A percentile compares a stretch with the other conserved stretches of the same genome.
phyloP scores from a whole-genome alignment of 768 basidiomycete genomes.

The Calocera viscosa region DNA sequence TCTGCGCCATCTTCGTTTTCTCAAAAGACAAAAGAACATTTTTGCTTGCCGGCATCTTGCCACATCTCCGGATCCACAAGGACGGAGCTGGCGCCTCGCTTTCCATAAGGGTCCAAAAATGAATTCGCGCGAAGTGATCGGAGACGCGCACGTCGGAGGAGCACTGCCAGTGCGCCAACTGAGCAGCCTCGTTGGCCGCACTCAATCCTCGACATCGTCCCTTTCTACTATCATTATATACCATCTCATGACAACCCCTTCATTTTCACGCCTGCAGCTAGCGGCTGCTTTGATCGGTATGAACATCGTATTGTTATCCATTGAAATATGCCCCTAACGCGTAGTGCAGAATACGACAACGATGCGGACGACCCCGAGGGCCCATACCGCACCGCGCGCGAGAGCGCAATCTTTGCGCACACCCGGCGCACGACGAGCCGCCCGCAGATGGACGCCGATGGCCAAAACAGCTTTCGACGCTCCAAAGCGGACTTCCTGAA shows the following conservation, averaged over 20 bases:
- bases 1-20: too few relatives aligned
- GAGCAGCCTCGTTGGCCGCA: not conserved
- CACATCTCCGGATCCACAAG: too few relatives aligned
- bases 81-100: too few relatives aligned
- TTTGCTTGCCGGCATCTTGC: too few relatives aligned
- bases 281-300: conserved; percentile 76
- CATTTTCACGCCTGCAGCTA: conserved; percentile 74
- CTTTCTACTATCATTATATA: not conserved
- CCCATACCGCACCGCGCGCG: conserved; percentile 54
- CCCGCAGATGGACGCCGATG: conserved; percentile 13
- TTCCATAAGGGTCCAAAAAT: not conserved
- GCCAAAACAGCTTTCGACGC: not conserved
- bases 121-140: not conserved
- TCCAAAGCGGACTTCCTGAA: conserved; percentile 9
- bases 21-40: too few relatives aligned
- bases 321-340: not conserved
- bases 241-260: conserved; percentile 22
- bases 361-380: conserved; percentile 55
- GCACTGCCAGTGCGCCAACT: not conserved
- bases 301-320: conserved; percentile 18
- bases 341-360: conserved; percentile 70
- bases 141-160: not conserved
- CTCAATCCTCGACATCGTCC: not conserved
- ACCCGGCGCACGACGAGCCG: conserved; percentile 46
- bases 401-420: conserved; percentile 78